A percentile compares a stretch with the other conserved stretches of the same genome.
phyloP scores from a whole-genome alignment of 805 yeast species.

The Danielia reshetovae region DNA sequence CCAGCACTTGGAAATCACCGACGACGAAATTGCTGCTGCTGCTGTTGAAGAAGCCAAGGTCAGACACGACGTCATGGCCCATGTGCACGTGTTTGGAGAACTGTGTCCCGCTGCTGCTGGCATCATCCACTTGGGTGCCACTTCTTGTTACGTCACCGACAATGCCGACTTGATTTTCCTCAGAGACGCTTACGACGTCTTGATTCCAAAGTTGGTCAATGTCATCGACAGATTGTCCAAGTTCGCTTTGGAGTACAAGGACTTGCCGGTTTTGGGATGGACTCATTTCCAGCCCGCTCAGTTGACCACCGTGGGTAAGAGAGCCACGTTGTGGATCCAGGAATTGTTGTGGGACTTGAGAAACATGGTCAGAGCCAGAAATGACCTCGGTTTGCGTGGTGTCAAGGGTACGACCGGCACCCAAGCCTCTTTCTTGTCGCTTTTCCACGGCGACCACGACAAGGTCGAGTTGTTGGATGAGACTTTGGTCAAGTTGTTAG shows the following conservation, averaged over 20 bases:
- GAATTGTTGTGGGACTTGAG: slow-evolving; percentile 97
- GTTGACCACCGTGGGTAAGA: slow-evolving; percentile 96
- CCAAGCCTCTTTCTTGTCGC: slow-evolving; percentile 91
- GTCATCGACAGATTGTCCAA: slow-evolving; percentile 86
- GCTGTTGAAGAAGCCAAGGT: slow-evolving; percentile 94
- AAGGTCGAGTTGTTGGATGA: slow-evolving; percentile 91
- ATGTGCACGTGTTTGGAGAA: slow-evolving; percentile 91
- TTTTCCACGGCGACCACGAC: slow-evolving; percentile 96
- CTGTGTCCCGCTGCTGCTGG: slow-evolving; percentile 96
- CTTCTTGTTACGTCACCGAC: slow-evolving; percentile 96
- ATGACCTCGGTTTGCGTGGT: slow-evolving; percentile 94
- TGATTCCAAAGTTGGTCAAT: slow-evolving; percentile 92
- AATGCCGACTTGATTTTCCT: slow-evolving; percentile 96
- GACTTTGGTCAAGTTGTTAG: slow-evolving; percentile 87
- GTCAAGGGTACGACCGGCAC: slow-evolving; percentile 99
- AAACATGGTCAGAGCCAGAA: slow-evolving; percentile 92
- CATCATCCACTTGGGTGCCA: slow-evolving; percentile 96
- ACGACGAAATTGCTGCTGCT: slow-evolving; percentile 88
- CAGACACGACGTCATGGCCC: slow-evolving; percentile 99
- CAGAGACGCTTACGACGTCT: slow-evolving; percentile 90
- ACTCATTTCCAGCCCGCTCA: slow-evolving; percentile 99
- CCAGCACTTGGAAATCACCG: slow-evolving; percentile 74
- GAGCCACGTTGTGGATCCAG: slow-evolving; percentile 97
- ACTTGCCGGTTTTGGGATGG: slow-evolving; percentile 97
- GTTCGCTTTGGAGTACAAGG: slow-evolving; percentile 90